Evolutionary conservation across 2,329 filamentous ascomycete species (phyloP), one percentile per base, ranked within the genome.

Genomic region (Pseudogymnoascus sp.): DNA sequence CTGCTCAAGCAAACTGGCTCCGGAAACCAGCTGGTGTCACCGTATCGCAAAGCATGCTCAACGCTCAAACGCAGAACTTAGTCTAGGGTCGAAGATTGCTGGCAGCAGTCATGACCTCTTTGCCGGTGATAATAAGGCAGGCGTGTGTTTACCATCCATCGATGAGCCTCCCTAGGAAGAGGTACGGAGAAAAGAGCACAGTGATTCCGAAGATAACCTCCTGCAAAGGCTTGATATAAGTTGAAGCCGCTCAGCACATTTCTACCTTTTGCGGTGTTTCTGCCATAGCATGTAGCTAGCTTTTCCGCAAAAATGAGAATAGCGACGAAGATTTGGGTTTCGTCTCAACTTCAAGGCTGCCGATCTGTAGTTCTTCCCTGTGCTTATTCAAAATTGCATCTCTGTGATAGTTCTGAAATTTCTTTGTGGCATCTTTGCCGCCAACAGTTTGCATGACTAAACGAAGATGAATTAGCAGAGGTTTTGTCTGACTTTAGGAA

Each of bases 301-400:
- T 57, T 8, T 34, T 57, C 26, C 26, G n/a, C 47, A 57, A 12
- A 57, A 57, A 57, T 57, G 47, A 57, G n/a, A 57, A 57, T 57
- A 57, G 8, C n/a, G 45, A 51, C 21, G 47, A 57, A 31, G 47
- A 34, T 57, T 57, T 57, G 26, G 47, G 26, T 31, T 57, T 57
- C 21, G 26, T n/a, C 59, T 60, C 59, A n/a, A 39, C 59, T 18
- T 47, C 26, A 11, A 62, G 21, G 12, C 29, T 54, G 14, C 84
- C 84, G 66, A 87, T 77, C 69, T 84, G 82, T 54, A 86, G 77
- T 70, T 84, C 77, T 61, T 75, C 75, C 75, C 84, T 81, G 77
- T 83, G 86, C 71, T 86, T 86, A 75, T 86, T 63, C 21, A 67
- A 36, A 37, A 62, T 54, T 36, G 51, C 23, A 31, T 66, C 64